Evolutionary conservation across 371 early-diverging fungal genomes (phyloP).

Genomic region (Rhizopus microsporus): DNA sequence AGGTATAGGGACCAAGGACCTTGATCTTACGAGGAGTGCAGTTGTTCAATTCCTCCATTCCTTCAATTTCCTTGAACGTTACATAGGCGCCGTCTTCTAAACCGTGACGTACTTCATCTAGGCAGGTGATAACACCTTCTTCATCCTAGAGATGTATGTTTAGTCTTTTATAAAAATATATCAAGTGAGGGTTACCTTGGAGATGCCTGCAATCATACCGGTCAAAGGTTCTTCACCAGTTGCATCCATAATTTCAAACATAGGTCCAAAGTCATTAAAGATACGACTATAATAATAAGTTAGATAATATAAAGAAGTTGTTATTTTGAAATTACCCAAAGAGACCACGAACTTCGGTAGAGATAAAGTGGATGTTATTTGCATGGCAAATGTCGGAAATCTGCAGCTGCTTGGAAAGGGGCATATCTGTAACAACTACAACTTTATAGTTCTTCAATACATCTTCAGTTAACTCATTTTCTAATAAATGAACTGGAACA

Average conservation of each 20-base stretch:
- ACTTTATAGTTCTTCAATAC: slow-evolving; percentile 79
- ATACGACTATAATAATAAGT: slow-evolving; percentile 47
- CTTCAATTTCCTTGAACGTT: slow-evolving; percentile 91
- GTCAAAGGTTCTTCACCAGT: slow-evolving; percentile 94
- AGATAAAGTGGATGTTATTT: slow-evolving; percentile 89
- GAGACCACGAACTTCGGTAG: slow-evolving; percentile 92
- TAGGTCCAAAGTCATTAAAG: slow-evolving; percentile 97
- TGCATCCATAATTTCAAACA: slow-evolving; percentile 88
- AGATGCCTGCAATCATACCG: slow-evolving; percentile 95
- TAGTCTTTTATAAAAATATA: too few relatives aligned
- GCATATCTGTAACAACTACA: slow-evolving; percentile 85
- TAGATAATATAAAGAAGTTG: slow-evolving; percentile 5
- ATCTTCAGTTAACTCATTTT: slow-evolving; percentile 75
- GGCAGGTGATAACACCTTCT: slow-evolving; percentile 92
- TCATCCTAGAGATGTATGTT: slow-evolving; percentile 52
- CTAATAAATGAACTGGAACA: slow-evolving; percentile 89
- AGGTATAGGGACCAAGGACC: slow-evolving; percentile 92
- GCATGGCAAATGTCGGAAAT: slow-evolving; percentile 89
- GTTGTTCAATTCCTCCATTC: slow-evolving; percentile 89
- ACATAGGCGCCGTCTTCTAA: slow-evolving; percentile 97
- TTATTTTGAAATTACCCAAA: slow-evolving; percentile 72
- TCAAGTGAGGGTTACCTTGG: slow-evolving; percentile 42
- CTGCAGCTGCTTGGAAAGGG: slow-evolving; percentile 80
- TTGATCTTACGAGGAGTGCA: slow-evolving; percentile 83
- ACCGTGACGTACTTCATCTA: slow-evolving; percentile 96